phyloP scores from a whole-genome alignment of 2,329 filamentous ascomycete genomes.

The Fusarium verrucosum region DNA sequence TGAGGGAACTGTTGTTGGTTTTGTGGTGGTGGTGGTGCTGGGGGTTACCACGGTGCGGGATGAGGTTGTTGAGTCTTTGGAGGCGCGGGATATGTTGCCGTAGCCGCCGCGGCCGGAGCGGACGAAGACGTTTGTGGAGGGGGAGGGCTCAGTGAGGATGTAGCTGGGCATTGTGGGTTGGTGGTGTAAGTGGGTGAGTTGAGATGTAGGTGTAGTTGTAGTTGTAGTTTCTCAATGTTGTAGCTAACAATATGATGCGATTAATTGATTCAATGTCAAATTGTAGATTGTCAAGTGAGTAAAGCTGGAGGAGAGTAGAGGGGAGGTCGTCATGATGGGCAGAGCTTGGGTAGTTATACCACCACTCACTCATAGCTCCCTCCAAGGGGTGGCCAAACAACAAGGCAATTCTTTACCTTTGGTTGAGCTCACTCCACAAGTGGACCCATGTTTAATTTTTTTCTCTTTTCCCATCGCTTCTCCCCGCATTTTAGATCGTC shows the following conservation, averaged over 20 bases:
- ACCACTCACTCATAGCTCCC: slow-evolving; percentile 1
- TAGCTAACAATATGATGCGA: not conserved
- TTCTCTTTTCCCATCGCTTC: slow-evolving; percentile 1
- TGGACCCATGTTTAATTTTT: slow-evolving; percentile 17
- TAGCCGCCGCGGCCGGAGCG: slow-evolving; percentile 66
- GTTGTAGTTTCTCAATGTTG: slow-evolving; percentile 5
- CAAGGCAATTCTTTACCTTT: slow-evolving; percentile 14
- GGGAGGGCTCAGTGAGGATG: slow-evolving; percentile 48
- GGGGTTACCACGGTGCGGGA: slow-evolving; percentile 58
- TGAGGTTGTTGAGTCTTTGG: slow-evolving; percentile 54
- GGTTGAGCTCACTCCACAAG: slow-evolving; percentile 41
- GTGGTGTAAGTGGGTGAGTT: slow-evolving; percentile 20
- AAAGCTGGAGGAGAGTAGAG: not conserved
- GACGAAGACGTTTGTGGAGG: slow-evolving; percentile 49
- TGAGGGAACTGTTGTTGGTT: slow-evolving; percentile 47
- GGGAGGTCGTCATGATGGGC: slow-evolving; percentile 36
- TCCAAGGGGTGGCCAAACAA: slow-evolving; percentile 7
- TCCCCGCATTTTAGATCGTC: slow-evolving; percentile 37
- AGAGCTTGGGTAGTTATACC: slow-evolving; percentile 39
- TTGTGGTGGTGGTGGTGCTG: slow-evolving; percentile 49
- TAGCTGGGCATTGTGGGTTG: slow-evolving; percentile 46
- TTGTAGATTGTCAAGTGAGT: slow-evolving; percentile 1
- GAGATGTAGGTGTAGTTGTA: slow-evolving; percentile 10
- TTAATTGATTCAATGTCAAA: not conserved
- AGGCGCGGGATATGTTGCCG: slow-evolving; percentile 64